phyloP scores from a whole-genome alignment of 176 grass and related monocot species.

The Miscanthus lutarioriparius region DNA sequence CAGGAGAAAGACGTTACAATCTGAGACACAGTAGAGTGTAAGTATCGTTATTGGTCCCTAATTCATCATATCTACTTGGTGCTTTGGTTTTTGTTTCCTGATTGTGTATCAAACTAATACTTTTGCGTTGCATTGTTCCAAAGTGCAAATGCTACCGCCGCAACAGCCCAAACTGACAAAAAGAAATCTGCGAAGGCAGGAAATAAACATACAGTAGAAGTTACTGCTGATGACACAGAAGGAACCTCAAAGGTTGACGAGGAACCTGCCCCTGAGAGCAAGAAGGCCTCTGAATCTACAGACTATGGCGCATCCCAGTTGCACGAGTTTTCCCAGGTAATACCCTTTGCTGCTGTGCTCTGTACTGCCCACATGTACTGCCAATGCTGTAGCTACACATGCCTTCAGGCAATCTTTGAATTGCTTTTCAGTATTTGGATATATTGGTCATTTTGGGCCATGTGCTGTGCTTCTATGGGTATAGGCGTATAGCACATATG shows the following conservation, averaged over 20 bases:
- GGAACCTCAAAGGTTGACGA: constrained; percentile 57
- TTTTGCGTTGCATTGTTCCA: constrained; percentile 31
- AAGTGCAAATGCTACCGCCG: constrained; percentile 24
- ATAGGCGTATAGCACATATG: background rate
- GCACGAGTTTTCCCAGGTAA: constrained; percentile 61
- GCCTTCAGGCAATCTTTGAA: background rate
- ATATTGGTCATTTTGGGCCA: background rate
- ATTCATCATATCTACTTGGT: constrained; percentile 16
- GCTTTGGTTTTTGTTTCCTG: background rate
- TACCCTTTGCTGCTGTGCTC: background rate
- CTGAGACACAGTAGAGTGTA: constrained; percentile 73
- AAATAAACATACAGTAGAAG: constrained; percentile 35
- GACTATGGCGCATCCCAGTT: constrained; percentile 46
- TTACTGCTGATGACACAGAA: constrained; percentile 52
- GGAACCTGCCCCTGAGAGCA: constrained; percentile 42
- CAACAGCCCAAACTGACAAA: constrained; percentile 35
- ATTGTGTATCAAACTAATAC: constrained; percentile 15
- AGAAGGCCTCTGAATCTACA: constrained; percentile 40
- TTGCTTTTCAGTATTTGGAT: background rate
- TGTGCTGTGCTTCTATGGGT: background rate
- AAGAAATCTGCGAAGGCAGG: constrained; percentile 50
- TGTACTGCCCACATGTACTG: background rate
- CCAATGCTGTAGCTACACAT: background rate
- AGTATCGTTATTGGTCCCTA: constrained; percentile 29
- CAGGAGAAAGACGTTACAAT: constrained; percentile 83